Conservation (phyloP, 352 stramenopile genomes). For the Globisporangium polare region DNA sequence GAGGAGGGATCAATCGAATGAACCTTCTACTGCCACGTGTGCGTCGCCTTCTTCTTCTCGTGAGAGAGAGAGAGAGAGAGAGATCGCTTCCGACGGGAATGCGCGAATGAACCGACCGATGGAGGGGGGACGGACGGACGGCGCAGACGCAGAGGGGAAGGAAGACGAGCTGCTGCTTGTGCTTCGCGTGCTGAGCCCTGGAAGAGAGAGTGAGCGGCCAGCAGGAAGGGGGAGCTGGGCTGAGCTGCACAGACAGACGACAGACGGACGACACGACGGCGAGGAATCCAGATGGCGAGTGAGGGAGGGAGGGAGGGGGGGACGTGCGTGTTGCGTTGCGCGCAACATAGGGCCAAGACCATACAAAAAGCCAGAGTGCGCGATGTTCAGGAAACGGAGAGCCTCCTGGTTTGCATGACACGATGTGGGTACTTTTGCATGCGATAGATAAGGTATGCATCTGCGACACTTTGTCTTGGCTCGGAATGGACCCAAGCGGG, state of each 20-base stretch:
- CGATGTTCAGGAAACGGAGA: neutral
- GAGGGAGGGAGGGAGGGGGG: neutral
- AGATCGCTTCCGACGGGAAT: conserved; percentile 1
- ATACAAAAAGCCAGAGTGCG: conserved; percentile 6
- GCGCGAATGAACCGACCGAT: neutral
- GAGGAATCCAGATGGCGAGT: conserved; percentile 9
- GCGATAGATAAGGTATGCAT: neutral
- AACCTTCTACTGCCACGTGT: neutral
- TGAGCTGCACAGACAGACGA: neutral
- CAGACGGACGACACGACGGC: neutral
- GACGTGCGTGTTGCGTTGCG: neutral
- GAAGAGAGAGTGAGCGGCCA: conserved; percentile 19
- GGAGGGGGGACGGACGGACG: too few relatives aligned
- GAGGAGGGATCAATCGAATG: neutral
- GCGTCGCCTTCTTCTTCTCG: neutral
- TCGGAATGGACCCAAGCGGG: too few relatives aligned
- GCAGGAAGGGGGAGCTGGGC: neutral
- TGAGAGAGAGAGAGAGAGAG: neutral
- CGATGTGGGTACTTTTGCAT: neutral
- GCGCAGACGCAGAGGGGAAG: neutral
- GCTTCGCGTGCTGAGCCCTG: conserved; percentile 17
- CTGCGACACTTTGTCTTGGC: too few relatives aligned
- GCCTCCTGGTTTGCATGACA: neutral
- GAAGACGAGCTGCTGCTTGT: neutral
- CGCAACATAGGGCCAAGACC: neutral